Evolutionary conservation across 2,329 filamentous ascomycete genomes (phyloP).

Genomic region (Exophiala spinifera): DNA sequence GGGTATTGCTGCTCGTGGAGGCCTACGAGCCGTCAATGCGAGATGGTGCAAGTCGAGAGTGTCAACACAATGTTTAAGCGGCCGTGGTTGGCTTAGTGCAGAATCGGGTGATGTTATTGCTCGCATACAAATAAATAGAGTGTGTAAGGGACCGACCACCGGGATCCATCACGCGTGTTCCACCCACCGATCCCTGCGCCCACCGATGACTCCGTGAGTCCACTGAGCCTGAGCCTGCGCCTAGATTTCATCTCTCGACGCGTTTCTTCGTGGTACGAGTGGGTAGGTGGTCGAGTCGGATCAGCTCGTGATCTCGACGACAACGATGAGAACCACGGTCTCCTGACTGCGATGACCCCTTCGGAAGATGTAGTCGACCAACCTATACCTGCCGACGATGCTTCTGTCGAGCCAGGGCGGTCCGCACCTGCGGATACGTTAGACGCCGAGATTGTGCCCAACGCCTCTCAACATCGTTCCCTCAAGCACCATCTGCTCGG

Average conservation of each 20-base stretch:
- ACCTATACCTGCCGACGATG: slow-evolving; percentile 1
- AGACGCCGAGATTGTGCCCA: slow-evolving; percentile 5
- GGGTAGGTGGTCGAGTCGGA: too few relatives aligned
- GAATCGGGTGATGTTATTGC: slow-evolving; percentile 2
- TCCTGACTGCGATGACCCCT: slow-evolving; percentile 15
- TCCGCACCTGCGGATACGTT: background rate
- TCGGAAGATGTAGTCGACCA: slow-evolving; percentile 11
- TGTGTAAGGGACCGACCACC: background rate
- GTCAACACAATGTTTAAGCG: slow-evolving; percentile 18
- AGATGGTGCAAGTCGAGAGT: slow-evolving; percentile 2
- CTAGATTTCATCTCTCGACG: too few relatives aligned
- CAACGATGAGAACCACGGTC: slow-evolving; percentile 3
- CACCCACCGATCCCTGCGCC: background rate
- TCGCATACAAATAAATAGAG: background rate
- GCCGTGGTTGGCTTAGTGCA: slow-evolving; percentile 1
- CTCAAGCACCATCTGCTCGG: slow-evolving; percentile 89
- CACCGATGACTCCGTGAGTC: background rate
- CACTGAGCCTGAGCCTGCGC: background rate
- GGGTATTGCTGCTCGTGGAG: background rate
- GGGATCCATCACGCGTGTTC: slow-evolving; percentile 4
- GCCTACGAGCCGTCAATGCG: too few relatives aligned
- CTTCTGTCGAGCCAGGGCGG: background rate
- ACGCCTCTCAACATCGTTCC: slow-evolving; percentile 52
- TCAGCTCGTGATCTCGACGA: background rate
- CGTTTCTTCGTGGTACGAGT: too few relatives aligned